Conservation (phyloP, 306 rosid genomes). For the Casuarina cunninghamiana region DNA sequence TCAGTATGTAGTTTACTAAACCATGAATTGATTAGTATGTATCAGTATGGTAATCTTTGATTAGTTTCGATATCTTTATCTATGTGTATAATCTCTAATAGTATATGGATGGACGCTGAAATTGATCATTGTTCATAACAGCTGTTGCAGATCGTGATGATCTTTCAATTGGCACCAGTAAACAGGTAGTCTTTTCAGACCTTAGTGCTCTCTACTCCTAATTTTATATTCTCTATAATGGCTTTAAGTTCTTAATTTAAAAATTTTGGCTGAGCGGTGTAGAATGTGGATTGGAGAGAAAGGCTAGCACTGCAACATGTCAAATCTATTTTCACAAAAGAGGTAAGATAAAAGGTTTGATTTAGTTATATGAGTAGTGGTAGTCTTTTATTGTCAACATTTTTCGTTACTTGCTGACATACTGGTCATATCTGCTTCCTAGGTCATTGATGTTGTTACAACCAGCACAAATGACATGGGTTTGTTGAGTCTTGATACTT, state of each 20-base stretch:
- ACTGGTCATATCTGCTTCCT: slow-evolving; percentile 38
- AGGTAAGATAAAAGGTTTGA: slow-evolving; percentile 43
- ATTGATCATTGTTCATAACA: slow-evolving; percentile 25
- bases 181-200: slow-evolving; percentile 47
- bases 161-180: slow-evolving; percentile 41
- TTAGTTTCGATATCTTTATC: background rate
- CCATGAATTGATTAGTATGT: background rate
- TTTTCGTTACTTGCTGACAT: slow-evolving; percentile 20
- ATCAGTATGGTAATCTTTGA: background rate
- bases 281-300: slow-evolving; percentile 73
- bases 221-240: slow-evolving; percentile 21
- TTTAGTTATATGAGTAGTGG: slow-evolving; percentile 20
- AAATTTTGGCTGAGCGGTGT: slow-evolving; percentile 28
- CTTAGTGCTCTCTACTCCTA: slow-evolving; percentile 3
- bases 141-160: slow-evolving; percentile 63
- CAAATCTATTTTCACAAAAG: slow-evolving; percentile 71
- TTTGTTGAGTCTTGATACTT: slow-evolving; percentile 75
- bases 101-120: background rate
- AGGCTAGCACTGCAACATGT: slow-evolving; percentile 60
- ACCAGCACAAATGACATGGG: slow-evolving; percentile 80
- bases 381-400: background rate
- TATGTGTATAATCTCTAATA: too few relatives aligned
- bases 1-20: background rate
- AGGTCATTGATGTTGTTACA: slow-evolving; percentile 80
- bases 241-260: slow-evolving; percentile 9